These are phyloP conservation scores for Acacia acuminata DNA, from an alignment of 306 rosid species.

Conservation along the genomic window DNA sequence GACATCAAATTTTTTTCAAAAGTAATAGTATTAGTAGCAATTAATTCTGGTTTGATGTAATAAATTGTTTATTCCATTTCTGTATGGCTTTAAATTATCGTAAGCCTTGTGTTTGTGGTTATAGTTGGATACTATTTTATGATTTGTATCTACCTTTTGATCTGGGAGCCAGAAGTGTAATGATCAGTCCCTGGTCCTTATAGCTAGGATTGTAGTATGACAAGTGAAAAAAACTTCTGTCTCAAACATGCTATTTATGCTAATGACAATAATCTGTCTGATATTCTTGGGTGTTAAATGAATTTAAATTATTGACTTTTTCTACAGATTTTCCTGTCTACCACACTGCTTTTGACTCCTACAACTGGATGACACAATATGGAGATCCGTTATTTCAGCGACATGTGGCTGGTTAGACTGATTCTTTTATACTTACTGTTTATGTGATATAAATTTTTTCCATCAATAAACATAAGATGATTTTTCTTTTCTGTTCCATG, in stretches of 20 bases:
- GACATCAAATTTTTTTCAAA: background rate
- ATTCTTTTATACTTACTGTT: background rate
- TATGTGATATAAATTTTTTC: background rate
- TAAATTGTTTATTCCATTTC: background rate
- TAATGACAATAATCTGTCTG: background rate
- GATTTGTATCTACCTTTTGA: background rate
- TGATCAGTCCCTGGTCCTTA: background rate
- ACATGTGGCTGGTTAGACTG: conserved; percentile 75
- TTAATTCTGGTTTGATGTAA: background rate
- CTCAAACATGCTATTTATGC: background rate
- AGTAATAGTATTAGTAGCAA: background rate
- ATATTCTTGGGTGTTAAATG: background rate
- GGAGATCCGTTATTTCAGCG: conserved; percentile 94
- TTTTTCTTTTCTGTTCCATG: conserved; percentile 18
- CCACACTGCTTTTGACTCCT: conserved; percentile 91
- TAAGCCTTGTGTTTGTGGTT: background rate
- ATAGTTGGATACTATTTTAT: background rate
- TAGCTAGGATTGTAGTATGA: background rate
- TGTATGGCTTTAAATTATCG: background rate
- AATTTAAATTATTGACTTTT: conserved; percentile 17
- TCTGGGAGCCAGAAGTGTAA: conserved; percentile 6
- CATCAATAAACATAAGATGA: conserved; percentile 6
- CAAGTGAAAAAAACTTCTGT: background rate
- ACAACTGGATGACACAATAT: conserved; percentile 80
- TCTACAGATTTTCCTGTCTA: conserved; percentile 83